Percentiles rank a stretch among this genome's conserved stretches.
Evolutionary conservation across 73 alveolate species (phyloP).

Genomic region (Symbiodinium natans): DNA sequence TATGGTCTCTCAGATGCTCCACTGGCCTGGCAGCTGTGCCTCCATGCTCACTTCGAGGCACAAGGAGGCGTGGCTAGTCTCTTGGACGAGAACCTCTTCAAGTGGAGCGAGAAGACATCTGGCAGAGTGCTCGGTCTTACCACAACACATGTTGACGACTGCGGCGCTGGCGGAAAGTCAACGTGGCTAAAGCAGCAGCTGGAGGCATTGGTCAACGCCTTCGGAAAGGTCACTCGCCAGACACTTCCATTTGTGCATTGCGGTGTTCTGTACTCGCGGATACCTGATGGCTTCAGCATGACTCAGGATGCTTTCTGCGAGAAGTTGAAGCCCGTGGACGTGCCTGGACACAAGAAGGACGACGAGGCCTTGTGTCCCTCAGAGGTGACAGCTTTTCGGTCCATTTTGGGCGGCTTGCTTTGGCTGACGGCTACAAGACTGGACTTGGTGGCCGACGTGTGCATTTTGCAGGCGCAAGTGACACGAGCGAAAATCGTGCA

Average conservation of each 20-base stretch:
- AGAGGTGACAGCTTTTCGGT: background rate
- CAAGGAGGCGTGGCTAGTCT: background rate
- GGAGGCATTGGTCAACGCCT: background rate
- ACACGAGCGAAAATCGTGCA: background rate
- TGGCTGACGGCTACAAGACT: background rate
- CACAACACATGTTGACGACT: background rate
- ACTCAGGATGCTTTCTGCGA: background rate
- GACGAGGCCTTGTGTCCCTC: background rate
- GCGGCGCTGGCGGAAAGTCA: background rate
- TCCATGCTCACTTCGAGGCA: background rate
- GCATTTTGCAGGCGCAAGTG: background rate
- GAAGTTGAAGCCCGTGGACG: background rate
- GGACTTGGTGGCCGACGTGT: background rate
- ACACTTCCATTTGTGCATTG: background rate
- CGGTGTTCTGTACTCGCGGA: background rate
- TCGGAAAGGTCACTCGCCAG: background rate
- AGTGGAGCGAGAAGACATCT: background rate
- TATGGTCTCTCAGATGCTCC: slow-evolving; percentile 11
- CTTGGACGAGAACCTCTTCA: background rate
- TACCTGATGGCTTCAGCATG: background rate
- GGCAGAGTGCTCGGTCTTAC: background rate
- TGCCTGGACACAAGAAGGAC: background rate
- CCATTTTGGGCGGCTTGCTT: background rate
- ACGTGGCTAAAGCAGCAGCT: background rate
- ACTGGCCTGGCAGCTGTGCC: slow-evolving; percentile 1